These are phyloP conservation scores for Zymoseptoria tritici DNA, from an alignment of 2,329 filamentous ascomycete genomes.

Conservation along the genomic window DNA sequence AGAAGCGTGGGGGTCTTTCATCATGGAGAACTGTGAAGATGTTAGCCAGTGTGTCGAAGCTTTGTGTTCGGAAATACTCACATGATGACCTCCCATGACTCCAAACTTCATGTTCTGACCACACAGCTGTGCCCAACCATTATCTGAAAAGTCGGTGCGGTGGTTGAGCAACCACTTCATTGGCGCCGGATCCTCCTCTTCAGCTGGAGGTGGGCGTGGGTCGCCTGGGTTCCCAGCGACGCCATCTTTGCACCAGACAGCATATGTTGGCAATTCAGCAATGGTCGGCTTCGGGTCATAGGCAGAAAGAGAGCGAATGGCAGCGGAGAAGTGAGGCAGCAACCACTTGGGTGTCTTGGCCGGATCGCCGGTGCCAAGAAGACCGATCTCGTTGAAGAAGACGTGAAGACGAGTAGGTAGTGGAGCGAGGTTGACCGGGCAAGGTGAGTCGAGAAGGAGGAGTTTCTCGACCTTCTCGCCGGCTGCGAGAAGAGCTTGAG, in stretches of 20 bases:
- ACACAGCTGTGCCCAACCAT: slow-evolving; percentile 62
- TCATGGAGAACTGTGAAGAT: slow-evolving; percentile 55
- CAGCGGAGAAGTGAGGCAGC: slow-evolving; percentile 63
- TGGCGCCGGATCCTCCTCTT: slow-evolving; percentile 46
- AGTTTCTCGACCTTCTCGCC: slow-evolving; percentile 46
- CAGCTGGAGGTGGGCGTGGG: slow-evolving; percentile 57
- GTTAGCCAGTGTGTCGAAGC: neutral
- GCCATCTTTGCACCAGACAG: slow-evolving; percentile 67
- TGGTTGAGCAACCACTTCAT: slow-evolving; percentile 65
- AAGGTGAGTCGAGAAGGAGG: slow-evolving; percentile 47
- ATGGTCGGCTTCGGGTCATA: slow-evolving; percentile 61
- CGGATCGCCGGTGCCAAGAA: slow-evolving; percentile 56
- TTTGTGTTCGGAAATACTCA: neutral
- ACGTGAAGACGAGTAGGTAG: slow-evolving; percentile 53
- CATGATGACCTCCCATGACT: slow-evolving; percentile 64
- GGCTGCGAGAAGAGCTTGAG: slow-evolving; percentile 40
- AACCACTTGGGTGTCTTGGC: slow-evolving; percentile 64
- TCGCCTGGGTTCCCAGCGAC: slow-evolving; percentile 60
- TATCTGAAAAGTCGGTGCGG: slow-evolving; percentile 62
- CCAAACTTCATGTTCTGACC: slow-evolving; percentile 53
- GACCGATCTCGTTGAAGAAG: slow-evolving; percentile 65
- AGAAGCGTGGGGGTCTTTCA: slow-evolving; percentile 50
- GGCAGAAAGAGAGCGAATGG: slow-evolving; percentile 59
- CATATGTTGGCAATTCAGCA: slow-evolving; percentile 53
- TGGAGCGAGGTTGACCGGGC: slow-evolving; percentile 45